Evolutionary conservation across 768 basidiomycete genomes (phyloP), one percentile per base, ranked within the genome.

Genomic region (Psilocybe azurescens): DNA sequence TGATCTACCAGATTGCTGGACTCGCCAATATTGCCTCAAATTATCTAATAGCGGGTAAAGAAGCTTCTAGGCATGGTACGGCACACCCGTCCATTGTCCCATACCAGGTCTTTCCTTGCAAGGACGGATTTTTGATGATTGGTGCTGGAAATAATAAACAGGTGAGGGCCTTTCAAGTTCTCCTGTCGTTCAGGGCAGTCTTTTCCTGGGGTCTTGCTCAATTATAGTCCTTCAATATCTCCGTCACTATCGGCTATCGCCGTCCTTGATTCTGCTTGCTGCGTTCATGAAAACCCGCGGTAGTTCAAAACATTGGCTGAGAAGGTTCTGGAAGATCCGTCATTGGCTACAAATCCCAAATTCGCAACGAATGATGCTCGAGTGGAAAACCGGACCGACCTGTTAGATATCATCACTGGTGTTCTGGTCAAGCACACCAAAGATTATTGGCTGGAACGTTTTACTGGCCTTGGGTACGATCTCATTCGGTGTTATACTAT

Each of bases 71-170:
- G 57, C 88, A 94, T 73, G 96, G 96, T n/a, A 97, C 96, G 30
- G 86, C 92, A 0, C 96, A 98, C 73, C 93, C 96, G 13, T 95
- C 93, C 16, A 90, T 98, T 68, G 96, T 95, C 6, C 94, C 95
- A 2, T 97, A 96, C 76, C 93, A 95, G 73, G 93, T 89, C 3
- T 95, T 97, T 73, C 85, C 90, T 0, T 97, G 95, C 72, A 84
- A 86, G 70, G 88, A 94, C 68, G 93, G 94, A 32, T 95, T 88
- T 72, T 75, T 97, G 61, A 97, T 97, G 96, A 89, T 97, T 65
- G 95, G 94, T 49, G 94, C 93, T 7, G 95, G 93, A 4, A 97
- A 95, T 73, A 86, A 97, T 71, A 89, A 86, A 66, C 93, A 94
- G 83, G 92, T 90, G 67, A 53, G 67, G 63, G 48, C 33, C 24